Conservation (phyloP, 2,329 filamentous ascomycete species). For the Lomentospora prolificans region DNA sequence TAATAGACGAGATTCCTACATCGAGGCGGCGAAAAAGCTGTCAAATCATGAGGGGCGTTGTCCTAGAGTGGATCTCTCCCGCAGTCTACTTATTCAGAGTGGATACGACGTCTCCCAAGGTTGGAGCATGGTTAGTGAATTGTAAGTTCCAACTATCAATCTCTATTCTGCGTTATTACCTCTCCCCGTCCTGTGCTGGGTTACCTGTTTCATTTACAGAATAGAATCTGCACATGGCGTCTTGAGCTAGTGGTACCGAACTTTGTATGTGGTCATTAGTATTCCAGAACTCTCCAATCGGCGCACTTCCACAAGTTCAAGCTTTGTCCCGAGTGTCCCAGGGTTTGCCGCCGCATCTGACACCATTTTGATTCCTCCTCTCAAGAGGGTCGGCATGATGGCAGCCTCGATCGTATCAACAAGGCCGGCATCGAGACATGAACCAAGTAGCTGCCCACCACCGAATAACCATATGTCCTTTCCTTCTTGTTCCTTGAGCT, state of each 20-base stretch:
- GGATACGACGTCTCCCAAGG: no score
- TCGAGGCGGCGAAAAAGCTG: no score
- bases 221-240: no score
- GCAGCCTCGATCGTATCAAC: constrained; percentile 22
- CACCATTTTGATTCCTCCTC: constrained; percentile 7
- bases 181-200: no score
- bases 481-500: constrained; percentile 14
- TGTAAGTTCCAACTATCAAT: no score
- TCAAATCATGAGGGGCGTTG: no score
- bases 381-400: constrained; percentile 18
- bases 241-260: not conserved
- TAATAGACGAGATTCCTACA: no score
- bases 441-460: constrained; percentile 19
- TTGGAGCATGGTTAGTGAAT: no score
- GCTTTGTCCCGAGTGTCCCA: not conserved
- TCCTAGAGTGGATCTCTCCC: no score
- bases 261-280: not conserved
- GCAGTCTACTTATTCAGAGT: no score
- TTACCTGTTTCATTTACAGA: no score
- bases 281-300: not conserved
- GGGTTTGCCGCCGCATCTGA: not conserved
- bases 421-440: constrained; percentile 19
- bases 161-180: no score
- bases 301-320: not conserved
- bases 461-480: constrained; percentile 28